Evolutionary conservation across 129 eudicot genomes (phyloP).

Genomic region (Dittrichia graveolens): DNA sequence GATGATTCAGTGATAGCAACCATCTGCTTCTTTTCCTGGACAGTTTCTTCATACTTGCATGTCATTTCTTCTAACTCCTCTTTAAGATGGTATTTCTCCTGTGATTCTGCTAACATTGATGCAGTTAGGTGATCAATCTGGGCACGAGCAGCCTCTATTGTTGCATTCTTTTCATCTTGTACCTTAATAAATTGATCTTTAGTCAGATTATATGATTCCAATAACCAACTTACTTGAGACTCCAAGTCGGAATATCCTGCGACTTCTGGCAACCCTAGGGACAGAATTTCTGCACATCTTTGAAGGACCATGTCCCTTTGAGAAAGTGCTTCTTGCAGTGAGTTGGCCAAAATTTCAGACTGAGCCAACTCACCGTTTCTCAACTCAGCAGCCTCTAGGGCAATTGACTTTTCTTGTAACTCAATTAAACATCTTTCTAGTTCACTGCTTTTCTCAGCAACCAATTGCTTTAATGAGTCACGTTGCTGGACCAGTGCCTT

Average conservation of each 20-base stretch:
- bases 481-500: slow-evolving; percentile 94
- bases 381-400: slow-evolving; percentile 67
- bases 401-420: slow-evolving; percentile 71
- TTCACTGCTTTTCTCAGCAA: slow-evolving; percentile 79
- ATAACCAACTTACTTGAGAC: slow-evolving; percentile 59
- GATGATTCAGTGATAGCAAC: slow-evolving; percentile 39
- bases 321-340: slow-evolving; percentile 64
- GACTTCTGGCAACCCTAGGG: slow-evolving; percentile 59
- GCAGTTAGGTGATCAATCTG: slow-evolving; percentile 59
- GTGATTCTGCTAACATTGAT: slow-evolving; percentile 52
- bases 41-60: slow-evolving; percentile 41
- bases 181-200: slow-evolving; percentile 45
- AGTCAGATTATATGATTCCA: slow-evolving; percentile 49
- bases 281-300: slow-evolving; percentile 61
- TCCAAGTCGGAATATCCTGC: slow-evolving; percentile 52
- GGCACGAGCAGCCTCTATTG: slow-evolving; percentile 50
- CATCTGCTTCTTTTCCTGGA: slow-evolving; percentile 55
- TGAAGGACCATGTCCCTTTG: slow-evolving; percentile 59
- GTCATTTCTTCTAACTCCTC: slow-evolving; percentile 57
- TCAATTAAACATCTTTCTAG: slow-evolving; percentile 55
- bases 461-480: slow-evolving; percentile 77
- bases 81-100: slow-evolving; percentile 56
- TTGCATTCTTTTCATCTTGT: slow-evolving; percentile 49
- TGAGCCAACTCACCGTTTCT: slow-evolving; percentile 50
- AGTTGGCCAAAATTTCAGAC: slow-evolving; percentile 50